Conservation (phyloP, 805 yeast genomes). For the Saccharomycopsis schoenii region DNA sequence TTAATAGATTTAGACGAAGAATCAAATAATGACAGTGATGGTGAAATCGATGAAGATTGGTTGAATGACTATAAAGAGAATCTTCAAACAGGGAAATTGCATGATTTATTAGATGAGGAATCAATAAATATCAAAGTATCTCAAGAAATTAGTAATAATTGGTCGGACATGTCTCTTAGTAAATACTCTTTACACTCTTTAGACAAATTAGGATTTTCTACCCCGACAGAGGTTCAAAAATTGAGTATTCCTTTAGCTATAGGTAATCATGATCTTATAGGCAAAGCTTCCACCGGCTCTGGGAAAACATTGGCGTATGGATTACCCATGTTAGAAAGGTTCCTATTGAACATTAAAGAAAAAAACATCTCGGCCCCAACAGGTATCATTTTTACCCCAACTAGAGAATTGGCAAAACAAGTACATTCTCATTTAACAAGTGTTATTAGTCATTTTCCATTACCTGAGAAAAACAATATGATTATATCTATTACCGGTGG, state of each 20-base stretch:
- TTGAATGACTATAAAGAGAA: constrained; percentile 27
- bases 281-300: constrained; percentile 95
- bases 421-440: constrained; percentile 69
- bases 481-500: constrained; percentile 89
- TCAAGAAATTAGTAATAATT: constrained; percentile 43
- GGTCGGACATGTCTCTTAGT: constrained; percentile 44
- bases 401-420: constrained; percentile 94
- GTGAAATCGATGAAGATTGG: constrained; percentile 20
- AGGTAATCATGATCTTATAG: constrained; percentile 72
- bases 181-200: constrained; percentile 55
- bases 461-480: constrained; percentile 41
- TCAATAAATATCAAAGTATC: constrained; percentile 23
- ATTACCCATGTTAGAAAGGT: constrained; percentile 74
- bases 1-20: constrained; percentile 23
- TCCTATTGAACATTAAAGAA: constrained; percentile 26
- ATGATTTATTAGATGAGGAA: constrained; percentile 8
- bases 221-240: constrained; percentile 82
- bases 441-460: constrained; percentile 30
- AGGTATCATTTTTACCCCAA: constrained; percentile 85
- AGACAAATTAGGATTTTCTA: constrained; percentile 41
- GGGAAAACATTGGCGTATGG: constrained; percentile 97
- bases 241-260: constrained; percentile 65
- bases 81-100: constrained; percentile 22
- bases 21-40: constrained; percentile 15
- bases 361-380: constrained; percentile 37